A percentile compares a stretch with the other conserved stretches of the same genome.
Conservation (phyloP, 306 rosid species). For the Acacia confusa region DNA sequence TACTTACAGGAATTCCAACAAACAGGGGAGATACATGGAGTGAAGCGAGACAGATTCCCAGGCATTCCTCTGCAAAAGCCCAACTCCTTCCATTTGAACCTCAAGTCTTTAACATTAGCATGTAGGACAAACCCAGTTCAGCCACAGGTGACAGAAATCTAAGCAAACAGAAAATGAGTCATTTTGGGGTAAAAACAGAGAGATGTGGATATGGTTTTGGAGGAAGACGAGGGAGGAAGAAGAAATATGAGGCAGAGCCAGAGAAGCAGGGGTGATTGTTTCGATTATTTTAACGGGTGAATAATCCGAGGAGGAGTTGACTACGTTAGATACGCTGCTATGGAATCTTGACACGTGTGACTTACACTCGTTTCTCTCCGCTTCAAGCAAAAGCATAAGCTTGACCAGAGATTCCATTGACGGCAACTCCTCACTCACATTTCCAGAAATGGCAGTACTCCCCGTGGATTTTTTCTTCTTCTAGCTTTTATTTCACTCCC, state of each 20-base stretch:
- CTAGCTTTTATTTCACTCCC: neutral
- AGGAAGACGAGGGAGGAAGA: conserved; percentile 10
- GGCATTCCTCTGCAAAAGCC: conserved; percentile 21
- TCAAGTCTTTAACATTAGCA: neutral
- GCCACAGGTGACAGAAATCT: neutral
- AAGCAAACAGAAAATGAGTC: conserved; percentile 25
- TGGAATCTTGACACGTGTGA: conserved; percentile 55
- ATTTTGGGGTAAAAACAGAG: neutral
- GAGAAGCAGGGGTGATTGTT: conserved; percentile 41
- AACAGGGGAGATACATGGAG: neutral
- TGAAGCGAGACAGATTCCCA: conserved; percentile 37
- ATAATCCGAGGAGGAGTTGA: conserved; percentile 66
- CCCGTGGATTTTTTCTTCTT: neutral
- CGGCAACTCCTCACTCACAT: neutral
- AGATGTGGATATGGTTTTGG: neutral
- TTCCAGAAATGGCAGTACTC: neutral
- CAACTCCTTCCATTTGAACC: conserved; percentile 18
- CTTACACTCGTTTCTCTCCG: neutral
- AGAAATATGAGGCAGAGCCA: conserved; percentile 31
- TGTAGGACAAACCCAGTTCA: neutral
- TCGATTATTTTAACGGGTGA: conserved; percentile 17
- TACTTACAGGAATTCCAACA: conserved; percentile 23
- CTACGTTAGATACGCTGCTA: conserved; percentile 47
- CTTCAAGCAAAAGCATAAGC: neutral
- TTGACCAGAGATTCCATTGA: neutral